Evolutionary conservation across 139 green algal species (phyloP), one percentile per base, ranked within the genome.

Genomic region (Monoraphidium neglectum): DNA sequence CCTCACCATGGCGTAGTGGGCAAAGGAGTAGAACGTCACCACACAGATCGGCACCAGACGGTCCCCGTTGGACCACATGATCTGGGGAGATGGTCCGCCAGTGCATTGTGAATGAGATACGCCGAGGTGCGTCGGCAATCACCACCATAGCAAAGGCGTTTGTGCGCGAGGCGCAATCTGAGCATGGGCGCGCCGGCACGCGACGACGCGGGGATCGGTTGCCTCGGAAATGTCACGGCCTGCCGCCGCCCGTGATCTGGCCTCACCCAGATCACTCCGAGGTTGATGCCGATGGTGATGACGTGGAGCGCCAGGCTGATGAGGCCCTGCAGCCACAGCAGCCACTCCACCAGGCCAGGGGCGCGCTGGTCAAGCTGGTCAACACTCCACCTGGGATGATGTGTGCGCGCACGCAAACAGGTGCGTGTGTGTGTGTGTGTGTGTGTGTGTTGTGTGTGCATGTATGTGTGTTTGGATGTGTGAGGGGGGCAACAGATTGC

Each of bases 261-360:
- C n/a, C n/a, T n/a, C 69, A 85, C 80, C 37, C 74, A 78, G n/a
- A 85, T 85, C 4, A 85, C 80, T 16, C 56, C 69, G 13, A 85
- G 70, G 64, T 76, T 79, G 24, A 85, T 60, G 54, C 75, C 78
- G 12, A 85, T 65, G 24, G 78, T 76, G 24, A 85, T 71, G 15
- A 86, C 67, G 57, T 86, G 76, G 49, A 86, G 71, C 26, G 53
- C 59, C 24, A 86, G 59, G 28, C 64, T 78, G 71, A 67, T n/a
- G 5, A 74, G 62, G 57, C 32, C 56, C 35, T 74, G 64, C 0
- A 62, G 12, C 66, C 75, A 74, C 37, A 80, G 51, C n/a, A 68
- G 3, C 75, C 65, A 80, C 23, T 80, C 75, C 2, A 75, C 75
- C 26, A 73, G 36, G n/a, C 15, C 35, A 5, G 75, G 75, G 21